These are phyloP conservation scores for Schwanniomyces polymorphus DNA, from an alignment of 805 yeast species.

Conservation along the genomic window DNA sequence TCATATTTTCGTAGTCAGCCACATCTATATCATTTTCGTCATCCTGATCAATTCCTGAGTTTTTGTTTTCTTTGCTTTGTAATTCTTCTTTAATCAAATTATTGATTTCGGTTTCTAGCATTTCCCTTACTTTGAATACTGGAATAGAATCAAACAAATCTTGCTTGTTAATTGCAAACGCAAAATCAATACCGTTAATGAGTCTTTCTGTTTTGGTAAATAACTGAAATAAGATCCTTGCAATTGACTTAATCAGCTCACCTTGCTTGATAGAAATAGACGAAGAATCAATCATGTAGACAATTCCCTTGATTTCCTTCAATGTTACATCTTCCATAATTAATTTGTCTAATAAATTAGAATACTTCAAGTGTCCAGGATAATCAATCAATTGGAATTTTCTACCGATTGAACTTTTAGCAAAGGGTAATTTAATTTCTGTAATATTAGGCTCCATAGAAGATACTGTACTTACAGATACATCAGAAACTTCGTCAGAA, in stretches of 20 bases:
- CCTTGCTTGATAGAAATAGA: slow-evolving; percentile 51
- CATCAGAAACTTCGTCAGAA: slow-evolving; percentile 11
- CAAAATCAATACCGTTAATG: slow-evolving; percentile 69
- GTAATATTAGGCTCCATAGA: slow-evolving; percentile 38
- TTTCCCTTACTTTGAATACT: slow-evolving; percentile 53
- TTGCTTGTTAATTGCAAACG: slow-evolving; percentile 80
- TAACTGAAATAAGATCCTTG: slow-evolving; percentile 58
- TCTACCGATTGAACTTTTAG: slow-evolving; percentile 36
- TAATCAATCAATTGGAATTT: slow-evolving; percentile 62
- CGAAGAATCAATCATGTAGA: slow-evolving; percentile 76
- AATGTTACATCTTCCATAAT: slow-evolving; percentile 40
- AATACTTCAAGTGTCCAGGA: slow-evolving; percentile 86
- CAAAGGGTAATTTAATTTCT: slow-evolving; percentile 30
- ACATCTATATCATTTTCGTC: slow-evolving; percentile 34
- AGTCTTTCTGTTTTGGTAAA: slow-evolving; percentile 61
- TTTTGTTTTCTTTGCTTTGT: slow-evolving; percentile 30
- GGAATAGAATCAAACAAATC: slow-evolving; percentile 86
- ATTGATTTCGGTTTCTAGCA: slow-evolving; percentile 65
- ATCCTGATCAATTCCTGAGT: slow-evolving; percentile 39
- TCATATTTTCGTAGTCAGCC: slow-evolving; percentile 23
- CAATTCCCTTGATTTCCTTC: slow-evolving; percentile 57
- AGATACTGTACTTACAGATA: slow-evolving; percentile 29
- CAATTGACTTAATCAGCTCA: slow-evolving; percentile 38
- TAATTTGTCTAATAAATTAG: slow-evolving; percentile 53
- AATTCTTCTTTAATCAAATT: slow-evolving; percentile 48